phyloP scores from a whole-genome alignment of 2,329 filamentous ascomycete species.

The Exophiala oligosperma region DNA sequence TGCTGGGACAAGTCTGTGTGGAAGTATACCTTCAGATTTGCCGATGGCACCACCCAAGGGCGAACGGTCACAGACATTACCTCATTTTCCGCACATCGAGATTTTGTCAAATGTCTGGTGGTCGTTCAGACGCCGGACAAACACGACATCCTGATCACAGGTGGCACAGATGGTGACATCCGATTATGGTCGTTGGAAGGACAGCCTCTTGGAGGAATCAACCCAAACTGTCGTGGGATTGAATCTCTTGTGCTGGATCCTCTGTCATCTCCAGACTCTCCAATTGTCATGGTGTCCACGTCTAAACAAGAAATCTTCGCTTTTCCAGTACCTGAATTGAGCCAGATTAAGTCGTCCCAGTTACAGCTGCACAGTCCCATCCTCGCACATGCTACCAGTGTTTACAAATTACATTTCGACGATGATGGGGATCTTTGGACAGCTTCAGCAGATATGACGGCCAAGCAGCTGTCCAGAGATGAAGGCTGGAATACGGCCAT shows the following conservation, averaged over 20 bases:
- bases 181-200: constrained; percentile 79
- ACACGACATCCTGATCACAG: constrained; percentile 67
- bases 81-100: constrained; percentile 39
- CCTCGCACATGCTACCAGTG: constrained; percentile 82
- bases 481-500: constrained; percentile 71
- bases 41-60: constrained; percentile 58
- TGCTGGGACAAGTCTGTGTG: constrained; percentile 94
- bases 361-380: constrained; percentile 57
- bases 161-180: constrained; percentile 75
- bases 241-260: constrained; percentile 79
- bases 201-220: constrained; percentile 70
- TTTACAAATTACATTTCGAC: constrained; percentile 79
- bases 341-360: constrained; percentile 49
- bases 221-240: constrained; percentile 75
- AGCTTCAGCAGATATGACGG: constrained; percentile 84
- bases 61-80: constrained; percentile 53
- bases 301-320: constrained; percentile 77
- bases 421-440: constrained; percentile 80
- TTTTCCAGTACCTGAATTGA: constrained; percentile 44
- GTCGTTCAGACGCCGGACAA: constrained; percentile 58
- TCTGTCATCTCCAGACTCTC: constrained; percentile 47
- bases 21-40: constrained; percentile 70
- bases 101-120: constrained; percentile 86
- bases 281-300: constrained; percentile 71
- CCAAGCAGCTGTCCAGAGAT: constrained; percentile 72